Evolutionary conservation across 164 flowering plant species (phyloP).

Genomic region (Kalanchoe fedtschenkoi): DNA sequence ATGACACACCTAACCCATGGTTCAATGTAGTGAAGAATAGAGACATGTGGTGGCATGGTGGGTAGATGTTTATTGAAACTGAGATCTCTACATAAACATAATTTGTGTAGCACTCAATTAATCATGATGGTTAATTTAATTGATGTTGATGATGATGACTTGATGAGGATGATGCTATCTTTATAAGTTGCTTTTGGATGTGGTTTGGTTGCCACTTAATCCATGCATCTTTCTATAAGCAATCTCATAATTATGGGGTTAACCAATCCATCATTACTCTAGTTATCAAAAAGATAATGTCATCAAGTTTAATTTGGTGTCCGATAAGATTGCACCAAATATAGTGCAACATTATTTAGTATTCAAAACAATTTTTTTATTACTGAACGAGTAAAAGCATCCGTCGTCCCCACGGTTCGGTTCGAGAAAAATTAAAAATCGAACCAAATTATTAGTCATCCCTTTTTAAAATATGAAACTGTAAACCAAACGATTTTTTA

Average conservation of each 20-base stretch:
- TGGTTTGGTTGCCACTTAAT: slow-evolving; percentile 4
- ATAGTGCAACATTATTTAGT: no score
- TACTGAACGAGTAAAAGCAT: no score
- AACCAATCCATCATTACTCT: background rate
- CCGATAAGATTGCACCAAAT: no score
- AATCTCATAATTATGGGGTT: background rate
- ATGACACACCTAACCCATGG: slow-evolving; percentile 3
- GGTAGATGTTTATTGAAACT: background rate
- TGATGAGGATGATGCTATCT: background rate
- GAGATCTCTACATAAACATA: no score
- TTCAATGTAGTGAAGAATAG: background rate
- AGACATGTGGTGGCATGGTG: slow-evolving; percentile 4
- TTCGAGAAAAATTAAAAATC: no score
- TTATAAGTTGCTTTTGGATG: background rate
- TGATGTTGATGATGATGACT: no score
- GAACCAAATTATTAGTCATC: no score
- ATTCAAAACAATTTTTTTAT: no score
- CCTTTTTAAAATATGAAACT: no score
- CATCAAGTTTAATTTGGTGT: background rate
- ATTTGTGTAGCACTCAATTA: no score
- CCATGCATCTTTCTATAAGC: background rate
- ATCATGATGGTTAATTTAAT: background rate
- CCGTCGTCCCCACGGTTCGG: no score
- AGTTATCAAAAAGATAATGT: background rate
- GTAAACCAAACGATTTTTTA: no score